These are phyloP conservation scores for Tulasnella sp. DNA, from an alignment of 768 basidiomycete genomes.

Conservation along the genomic window DNA sequence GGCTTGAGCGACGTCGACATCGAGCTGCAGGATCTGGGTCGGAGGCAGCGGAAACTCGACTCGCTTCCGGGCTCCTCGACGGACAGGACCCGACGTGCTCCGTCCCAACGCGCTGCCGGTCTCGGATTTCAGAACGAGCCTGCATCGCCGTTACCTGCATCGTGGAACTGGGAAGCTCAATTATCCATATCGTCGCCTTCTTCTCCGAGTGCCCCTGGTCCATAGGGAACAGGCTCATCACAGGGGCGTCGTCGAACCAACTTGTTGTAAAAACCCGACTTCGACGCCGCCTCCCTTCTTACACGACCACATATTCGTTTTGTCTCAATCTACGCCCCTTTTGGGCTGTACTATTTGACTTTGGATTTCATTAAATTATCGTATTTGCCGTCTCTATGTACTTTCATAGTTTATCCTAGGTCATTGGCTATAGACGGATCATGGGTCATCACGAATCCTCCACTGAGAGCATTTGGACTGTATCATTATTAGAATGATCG, in stretches of 20 bases:
- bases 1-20: not conserved
- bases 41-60: not conserved
- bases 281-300: not conserved
- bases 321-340: not conserved
- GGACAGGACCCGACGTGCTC: not conserved
- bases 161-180: not conserved
- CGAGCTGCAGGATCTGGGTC: not conserved
- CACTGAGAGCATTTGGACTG: too few species aligned
- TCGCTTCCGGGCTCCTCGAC: not conserved
- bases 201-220: not conserved
- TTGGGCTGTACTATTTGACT: not conserved
- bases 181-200: not conserved
- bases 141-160: not conserved
- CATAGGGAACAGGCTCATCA: not conserved
- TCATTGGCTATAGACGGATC: not conserved
- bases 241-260: not conserved
- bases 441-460: not conserved
- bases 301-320: not conserved
- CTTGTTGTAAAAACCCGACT: not conserved
- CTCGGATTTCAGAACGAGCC: not conserved
- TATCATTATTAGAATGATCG: not conserved
- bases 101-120: not conserved
- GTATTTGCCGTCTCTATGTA: conserved; percentile 5
- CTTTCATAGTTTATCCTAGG: not conserved
- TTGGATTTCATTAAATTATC: conserved; percentile 9